Evolutionary conservation across 1,284 basidiomycete genomes (phyloP), one percentile per base, ranked within the genome.

Genomic region (Tremellales sp.): DNA sequence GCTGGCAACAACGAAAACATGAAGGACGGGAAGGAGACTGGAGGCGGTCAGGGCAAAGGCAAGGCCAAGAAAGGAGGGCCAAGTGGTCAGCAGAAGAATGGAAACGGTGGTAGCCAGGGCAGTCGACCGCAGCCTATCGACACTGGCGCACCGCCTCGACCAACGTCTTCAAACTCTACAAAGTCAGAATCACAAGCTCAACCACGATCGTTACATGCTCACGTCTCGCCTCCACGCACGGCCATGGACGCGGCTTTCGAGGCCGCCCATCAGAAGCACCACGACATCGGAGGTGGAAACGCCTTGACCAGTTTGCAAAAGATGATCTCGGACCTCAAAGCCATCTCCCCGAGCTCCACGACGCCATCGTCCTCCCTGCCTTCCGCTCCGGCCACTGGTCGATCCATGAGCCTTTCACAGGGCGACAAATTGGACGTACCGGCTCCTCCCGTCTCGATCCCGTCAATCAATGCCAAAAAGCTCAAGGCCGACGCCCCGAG

Each of bases 401-500:
- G 29, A 31, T 31, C 29, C 8, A 31, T 31, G 29, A 31, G 29
- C 29, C 8, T 31, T 8, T 31, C 29, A 15, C 29, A 31, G 15
- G 36, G 39, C 11, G 40, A 45, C 13, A 46, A 45, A 31, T 33
- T 52, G 19, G 52, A 54, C 37, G 10, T 8, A 33, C 29, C 29
- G 10, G 19, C 11, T 19, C 10, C 36, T 10, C 54, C 63, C 6
- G 47, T 58, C 2, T 24, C 52, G 2, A 57, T 62, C 40, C 56
- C 59, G 3, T 42, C 50, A 11, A 33, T 46, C 11, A 49, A 45
- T 11, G 27, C 55, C 21, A 69, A 65, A 27, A 69, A 68, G 50
- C 58, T 74, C 54, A 73, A 74, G 53, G 67, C 72, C 13, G 70
- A 73, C 49, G 72, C 72, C 3, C 68, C 68, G n/a, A 67, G 60